Evolutionary conservation across 192 early-diverging fungal species (phyloP).

Genomic region (Chytriomyces sp.): DNA sequence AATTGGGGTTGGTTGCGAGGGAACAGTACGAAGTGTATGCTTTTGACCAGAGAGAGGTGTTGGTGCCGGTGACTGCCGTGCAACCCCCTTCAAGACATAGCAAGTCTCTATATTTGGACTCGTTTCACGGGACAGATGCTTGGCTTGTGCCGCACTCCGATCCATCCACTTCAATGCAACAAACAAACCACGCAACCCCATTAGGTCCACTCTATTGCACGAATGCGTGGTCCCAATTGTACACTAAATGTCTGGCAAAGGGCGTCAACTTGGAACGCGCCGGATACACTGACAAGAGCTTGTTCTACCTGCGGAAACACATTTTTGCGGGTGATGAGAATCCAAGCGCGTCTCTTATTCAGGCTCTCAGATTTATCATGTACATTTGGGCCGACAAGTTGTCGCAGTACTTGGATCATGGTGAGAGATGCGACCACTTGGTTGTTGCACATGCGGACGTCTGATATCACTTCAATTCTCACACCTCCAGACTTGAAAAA

Average conservation of each 20-base stretch:
- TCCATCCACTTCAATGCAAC: neutral
- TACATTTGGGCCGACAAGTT: slow-evolving; percentile 27
- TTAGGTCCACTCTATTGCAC: slow-evolving; percentile 16
- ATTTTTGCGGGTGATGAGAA: neutral
- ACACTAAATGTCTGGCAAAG: slow-evolving; percentile 1
- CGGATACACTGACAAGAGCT: slow-evolving; percentile 24
- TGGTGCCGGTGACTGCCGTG: neutral
- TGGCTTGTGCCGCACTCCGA: slow-evolving; percentile 7
- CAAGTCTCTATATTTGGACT: slow-evolving; percentile 5
- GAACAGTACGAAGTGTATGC: neutral
- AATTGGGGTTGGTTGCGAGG: neutral
- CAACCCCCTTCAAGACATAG: neutral
- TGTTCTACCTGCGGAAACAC: slow-evolving; percentile 27
- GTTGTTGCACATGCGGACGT: neutral
- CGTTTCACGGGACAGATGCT: slow-evolving; percentile 7
- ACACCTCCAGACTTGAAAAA: slow-evolving; percentile 20
- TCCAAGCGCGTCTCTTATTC: neutral
- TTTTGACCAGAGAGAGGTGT: neutral
- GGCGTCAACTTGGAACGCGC: slow-evolving; percentile 22
- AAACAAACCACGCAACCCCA: neutral
- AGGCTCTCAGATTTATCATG: slow-evolving; percentile 20
- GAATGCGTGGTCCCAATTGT: neutral
- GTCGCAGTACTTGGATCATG: slow-evolving; percentile 25
- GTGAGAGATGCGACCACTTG: neutral
- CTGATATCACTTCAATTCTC: neutral